Evolutionary conservation across 129 eudicot species (phyloP).

Genomic region (Cynara cardunculus): DNA sequence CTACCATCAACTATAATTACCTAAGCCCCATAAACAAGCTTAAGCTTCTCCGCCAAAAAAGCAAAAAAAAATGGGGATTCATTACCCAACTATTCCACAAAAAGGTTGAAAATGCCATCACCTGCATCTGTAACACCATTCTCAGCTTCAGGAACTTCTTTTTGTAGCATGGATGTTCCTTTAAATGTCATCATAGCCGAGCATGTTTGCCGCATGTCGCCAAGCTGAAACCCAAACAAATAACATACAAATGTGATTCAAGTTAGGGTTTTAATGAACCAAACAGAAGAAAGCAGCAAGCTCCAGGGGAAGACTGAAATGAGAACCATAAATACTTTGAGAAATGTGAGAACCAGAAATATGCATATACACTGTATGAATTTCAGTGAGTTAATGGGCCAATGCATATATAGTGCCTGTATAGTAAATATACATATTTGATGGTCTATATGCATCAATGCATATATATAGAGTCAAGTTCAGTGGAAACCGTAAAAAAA

Average conservation of each 20-base stretch:
- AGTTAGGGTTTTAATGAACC: background rate
- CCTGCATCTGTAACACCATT: constrained; percentile 27
- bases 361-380: background rate
- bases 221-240: constrained; percentile 48
- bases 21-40: constrained; percentile 4
- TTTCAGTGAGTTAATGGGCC: background rate
- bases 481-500: too few relatives aligned
- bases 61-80: background rate
- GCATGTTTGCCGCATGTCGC: constrained; percentile 46
- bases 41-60: constrained; percentile 1
- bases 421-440: background rate
- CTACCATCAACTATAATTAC: constrained; percentile 23
- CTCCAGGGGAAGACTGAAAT: background rate
- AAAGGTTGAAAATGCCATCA: constrained; percentile 21
- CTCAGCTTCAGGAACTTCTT: constrained; percentile 45
- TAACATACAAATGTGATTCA: background rate
- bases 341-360: background rate
- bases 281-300: background rate
- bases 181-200: constrained; percentile 68
- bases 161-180: constrained; percentile 85
- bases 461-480: too few relatives aligned
- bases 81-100: constrained; percentile 22
- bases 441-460: background rate
- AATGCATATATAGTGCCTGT: too few relatives aligned
- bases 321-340: background rate